Percentiles rank a stretch among this genome's conserved stretches.
These are phyloP conservation scores for Chenopodium quinoa DNA, from an alignment of 148 eudicot species.

Conservation along the genomic window DNA sequence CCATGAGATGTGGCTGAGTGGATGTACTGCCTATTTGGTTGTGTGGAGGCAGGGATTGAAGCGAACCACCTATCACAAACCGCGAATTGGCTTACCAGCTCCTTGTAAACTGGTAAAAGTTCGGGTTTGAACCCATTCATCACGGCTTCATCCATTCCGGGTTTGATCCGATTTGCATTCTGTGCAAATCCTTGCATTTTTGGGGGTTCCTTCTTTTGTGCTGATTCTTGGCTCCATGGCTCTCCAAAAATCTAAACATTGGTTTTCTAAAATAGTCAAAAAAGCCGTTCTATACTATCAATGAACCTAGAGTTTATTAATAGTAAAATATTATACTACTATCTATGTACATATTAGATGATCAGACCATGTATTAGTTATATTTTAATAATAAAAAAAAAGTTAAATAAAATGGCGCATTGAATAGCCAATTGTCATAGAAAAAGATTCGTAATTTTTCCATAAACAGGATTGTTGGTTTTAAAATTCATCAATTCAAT, in stretches of 20 bases:
- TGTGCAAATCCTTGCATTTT: conserved; percentile 73
- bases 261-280: too few relatives aligned
- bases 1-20: conserved; percentile 85
- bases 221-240: conserved; percentile 42
- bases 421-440: too few relatives aligned
- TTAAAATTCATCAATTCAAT: too few relatives aligned
- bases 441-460: too few relatives aligned
- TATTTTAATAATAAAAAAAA: too few relatives aligned
- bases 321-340: too few relatives aligned
- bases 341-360: too few relatives aligned
- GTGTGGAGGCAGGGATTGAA: conserved; percentile 66
- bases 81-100: conserved; percentile 59
- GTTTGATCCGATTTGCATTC: conserved; percentile 45
- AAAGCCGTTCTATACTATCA: too few relatives aligned
- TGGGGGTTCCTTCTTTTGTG: conserved; percentile 29
- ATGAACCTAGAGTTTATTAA: too few relatives aligned
- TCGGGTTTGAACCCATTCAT: conserved; percentile 86
- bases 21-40: conserved; percentile 63
- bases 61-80: conserved; percentile 81
- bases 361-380: too few relatives aligned
- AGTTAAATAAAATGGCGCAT: too few relatives aligned
- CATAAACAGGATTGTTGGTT: too few relatives aligned
- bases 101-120: conserved; percentile 59
- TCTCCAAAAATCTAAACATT: conserved; percentile 46
- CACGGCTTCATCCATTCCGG: conserved; percentile 53